Conservation (phyloP, 140 eudicot genomes). For the Stevia rebaudiana region DNA sequence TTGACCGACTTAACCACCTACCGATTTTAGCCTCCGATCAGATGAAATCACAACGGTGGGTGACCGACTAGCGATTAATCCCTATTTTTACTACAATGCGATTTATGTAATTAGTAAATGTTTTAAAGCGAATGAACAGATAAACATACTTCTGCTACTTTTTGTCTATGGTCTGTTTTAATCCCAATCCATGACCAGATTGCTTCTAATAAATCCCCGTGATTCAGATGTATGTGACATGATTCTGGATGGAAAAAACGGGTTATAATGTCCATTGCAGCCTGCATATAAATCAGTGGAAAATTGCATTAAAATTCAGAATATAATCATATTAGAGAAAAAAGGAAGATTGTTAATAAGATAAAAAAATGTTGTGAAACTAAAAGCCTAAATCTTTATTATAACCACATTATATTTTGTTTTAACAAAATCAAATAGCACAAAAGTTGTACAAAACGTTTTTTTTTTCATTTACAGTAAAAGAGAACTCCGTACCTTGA, state of each 20-base stretch:
- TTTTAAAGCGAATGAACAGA: background rate
- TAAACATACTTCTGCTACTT: slow-evolving; percentile 81
- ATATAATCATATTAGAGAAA: background rate
- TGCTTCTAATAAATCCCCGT: slow-evolving; percentile 76
- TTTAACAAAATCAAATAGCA: background rate
- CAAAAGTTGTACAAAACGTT: background rate
- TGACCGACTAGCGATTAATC: no score
- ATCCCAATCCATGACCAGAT: slow-evolving; percentile 95
- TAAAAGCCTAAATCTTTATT: background rate
- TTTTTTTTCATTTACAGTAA: no score
- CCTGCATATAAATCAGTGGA: slow-evolving; percentile 41
- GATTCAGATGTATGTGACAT: slow-evolving; percentile 87
- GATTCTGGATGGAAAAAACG: slow-evolving; percentile 66
- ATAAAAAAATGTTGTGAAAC: background rate
- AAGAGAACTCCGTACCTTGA: slow-evolving; percentile 52
- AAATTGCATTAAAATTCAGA: slow-evolving; percentile 9
- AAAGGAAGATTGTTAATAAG: background rate
- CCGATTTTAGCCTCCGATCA: no score
- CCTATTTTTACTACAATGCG: no score
- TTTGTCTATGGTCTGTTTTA: slow-evolving; percentile 58
- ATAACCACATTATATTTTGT: background rate
- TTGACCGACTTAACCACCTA: no score
- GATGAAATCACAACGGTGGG: no score
- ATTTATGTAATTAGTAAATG: background rate
- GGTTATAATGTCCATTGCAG: slow-evolving; percentile 53